Percentiles rank a stretch among this genome's conserved stretches.
Conservation (phyloP, 2,329 filamentous ascomycete species). For the Scytalidium lignicola region DNA sequence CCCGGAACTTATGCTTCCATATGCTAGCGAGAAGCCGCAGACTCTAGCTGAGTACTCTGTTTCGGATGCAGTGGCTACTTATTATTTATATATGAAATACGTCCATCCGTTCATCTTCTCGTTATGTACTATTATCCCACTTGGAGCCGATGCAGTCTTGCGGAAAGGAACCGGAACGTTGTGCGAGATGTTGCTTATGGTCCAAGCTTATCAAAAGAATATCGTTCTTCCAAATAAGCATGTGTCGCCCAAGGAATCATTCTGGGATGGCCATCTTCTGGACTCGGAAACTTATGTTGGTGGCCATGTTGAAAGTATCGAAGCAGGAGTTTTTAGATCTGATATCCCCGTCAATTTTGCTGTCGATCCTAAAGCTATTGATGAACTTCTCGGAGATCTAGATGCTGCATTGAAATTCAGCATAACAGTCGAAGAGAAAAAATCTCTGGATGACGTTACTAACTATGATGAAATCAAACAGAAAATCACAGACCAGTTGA, state of each 20-base stretch:
- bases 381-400: conserved; percentile 80
- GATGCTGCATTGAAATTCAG: conserved; percentile 88
- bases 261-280: conserved; percentile 93
- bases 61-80: conserved; percentile 96
- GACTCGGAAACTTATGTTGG: conserved; percentile 98
- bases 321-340: conserved; percentile 91
- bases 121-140: conserved; percentile 89
- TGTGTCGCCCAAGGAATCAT: conserved; percentile 80
- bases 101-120: conserved; percentile 99
- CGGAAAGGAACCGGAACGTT: conserved; percentile 95
- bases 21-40: conserved; percentile 85
- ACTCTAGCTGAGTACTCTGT: conserved; percentile 97
- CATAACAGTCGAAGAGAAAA: conserved; percentile 78
- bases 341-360: conserved; percentile 95
- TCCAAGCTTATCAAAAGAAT: conserved; percentile 86
- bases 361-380: conserved; percentile 81
- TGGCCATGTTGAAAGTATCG: conserved; percentile 98
- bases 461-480: conserved; percentile 82
- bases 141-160: conserved; percentile 87
- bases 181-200: conserved; percentile 99
- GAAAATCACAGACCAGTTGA: conserved; percentile 69
- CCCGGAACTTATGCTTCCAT: conserved; percentile 93
- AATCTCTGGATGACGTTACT: conserved; percentile 69
- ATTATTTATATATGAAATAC: conserved; percentile 99
- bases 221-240: conserved; percentile 98